Evolutionary conservation across 2,329 filamentous ascomycete species (phyloP).

Genomic region (Harringtonia lauricola): DNA sequence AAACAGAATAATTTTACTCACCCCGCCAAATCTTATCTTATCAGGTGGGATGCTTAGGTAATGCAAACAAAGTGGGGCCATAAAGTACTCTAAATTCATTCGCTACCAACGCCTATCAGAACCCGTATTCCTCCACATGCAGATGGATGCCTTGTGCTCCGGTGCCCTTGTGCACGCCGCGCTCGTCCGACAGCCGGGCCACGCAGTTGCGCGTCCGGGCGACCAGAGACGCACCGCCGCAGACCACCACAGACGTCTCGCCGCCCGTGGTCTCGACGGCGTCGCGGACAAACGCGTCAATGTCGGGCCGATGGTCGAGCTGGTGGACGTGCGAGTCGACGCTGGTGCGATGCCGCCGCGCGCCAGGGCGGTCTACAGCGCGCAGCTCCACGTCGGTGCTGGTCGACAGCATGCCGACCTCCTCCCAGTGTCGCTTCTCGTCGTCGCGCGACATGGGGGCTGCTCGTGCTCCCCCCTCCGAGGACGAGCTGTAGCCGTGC

Average conservation of each 20-base stretch:
- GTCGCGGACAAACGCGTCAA: slow-evolving; percentile 37
- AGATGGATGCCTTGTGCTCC: slow-evolving; percentile 51
- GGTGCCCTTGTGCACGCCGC: slow-evolving; percentile 53
- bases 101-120: slow-evolving; percentile 8
- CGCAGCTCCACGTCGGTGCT: slow-evolving; percentile 17
- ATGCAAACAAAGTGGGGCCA: no score
- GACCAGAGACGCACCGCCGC: slow-evolving; percentile 45
- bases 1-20: no score
- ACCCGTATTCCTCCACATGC: slow-evolving; percentile 46
- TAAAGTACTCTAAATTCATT: no score
- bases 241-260: slow-evolving; percentile 51
- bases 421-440: not conserved
- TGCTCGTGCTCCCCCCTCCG: not conserved
- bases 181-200: slow-evolving; percentile 44
- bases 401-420: not conserved
- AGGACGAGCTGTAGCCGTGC: slow-evolving; percentile 1
- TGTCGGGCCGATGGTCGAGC: slow-evolving; percentile 36
- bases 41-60: no score
- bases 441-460: not conserved
- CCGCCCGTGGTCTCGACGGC: slow-evolving; percentile 47
- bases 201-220: slow-evolving; percentile 43
- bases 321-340: slow-evolving; percentile 30
- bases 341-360: slow-evolving; percentile 15
- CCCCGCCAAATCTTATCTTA: no score
- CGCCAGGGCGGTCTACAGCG: not conserved